Evolutionary conservation across 495 filamentous ascomycete species (phyloP).

Genomic region (Aspergillus panamensis): DNA sequence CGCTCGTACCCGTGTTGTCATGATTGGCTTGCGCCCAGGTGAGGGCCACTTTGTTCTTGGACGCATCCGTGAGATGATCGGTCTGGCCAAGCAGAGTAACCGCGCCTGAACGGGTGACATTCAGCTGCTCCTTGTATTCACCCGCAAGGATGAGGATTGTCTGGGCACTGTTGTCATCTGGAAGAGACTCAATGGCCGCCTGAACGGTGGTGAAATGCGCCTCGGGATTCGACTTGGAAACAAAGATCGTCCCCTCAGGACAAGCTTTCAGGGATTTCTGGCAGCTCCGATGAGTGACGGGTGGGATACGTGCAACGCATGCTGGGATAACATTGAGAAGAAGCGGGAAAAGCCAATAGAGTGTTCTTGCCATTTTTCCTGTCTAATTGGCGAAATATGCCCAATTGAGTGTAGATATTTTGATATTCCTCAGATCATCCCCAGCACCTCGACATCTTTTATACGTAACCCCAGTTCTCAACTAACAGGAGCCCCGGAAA

Average conservation of each 20-base stretch:
- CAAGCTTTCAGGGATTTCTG: conserved; percentile 31
- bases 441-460: not conserved
- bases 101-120: conserved; percentile 55
- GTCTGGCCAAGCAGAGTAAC: conserved; percentile 55
- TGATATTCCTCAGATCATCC: not conserved
- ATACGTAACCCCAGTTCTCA: not conserved
- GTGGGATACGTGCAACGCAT: conserved; percentile 11
- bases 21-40: conserved; percentile 48
- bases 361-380: conserved; percentile 1
- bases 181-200: conserved; percentile 51
- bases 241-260: conserved; percentile 47
- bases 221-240: conserved; percentile 33
- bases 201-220: conserved; percentile 50
- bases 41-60: conserved; percentile 47
- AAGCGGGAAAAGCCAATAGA: conserved; percentile 5
- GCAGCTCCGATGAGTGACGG: conserved; percentile 9
- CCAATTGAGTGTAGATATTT: not conserved
- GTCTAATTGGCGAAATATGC: not conserved
- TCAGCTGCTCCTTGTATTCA: conserved; percentile 57
- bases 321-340: conserved; percentile 14
- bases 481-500: conserved; percentile 10
- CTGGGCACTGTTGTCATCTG: conserved; percentile 45
- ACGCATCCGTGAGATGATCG: conserved; percentile 29
- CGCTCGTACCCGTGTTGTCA: conserved; percentile 35
- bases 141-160: conserved; percentile 55